Evolutionary conservation across 2,329 filamentous ascomycete genomes (phyloP), one percentile per base, ranked within the genome.

Genomic region (Lithohypha guttulata): DNA sequence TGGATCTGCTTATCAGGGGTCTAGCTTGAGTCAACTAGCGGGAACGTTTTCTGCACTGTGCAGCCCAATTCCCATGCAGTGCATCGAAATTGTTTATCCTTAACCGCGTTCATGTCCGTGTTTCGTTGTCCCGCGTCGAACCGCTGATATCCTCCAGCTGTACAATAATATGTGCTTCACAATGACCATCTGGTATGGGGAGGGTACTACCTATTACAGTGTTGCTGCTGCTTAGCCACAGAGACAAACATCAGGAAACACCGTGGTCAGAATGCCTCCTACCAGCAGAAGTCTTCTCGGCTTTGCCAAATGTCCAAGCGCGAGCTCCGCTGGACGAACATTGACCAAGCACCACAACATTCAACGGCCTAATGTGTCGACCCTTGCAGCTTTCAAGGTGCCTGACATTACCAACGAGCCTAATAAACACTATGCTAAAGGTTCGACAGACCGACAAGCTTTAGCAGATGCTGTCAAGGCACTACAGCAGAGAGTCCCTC

Each of bases 391-490:
- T 45, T 96, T 95, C 73, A 89, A 84, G 68, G 75, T 87, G 36
- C 91, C 91, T 34, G 78, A 78, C 47, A 76, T 95, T 53, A 69
- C 75, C 58, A 98, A 98, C 59, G 91, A 98, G 67, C 85, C 85
- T n/a, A 98, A 95, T 60, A 82, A 93, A 68, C 81, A 89, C 63
- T 98, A 94, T 59, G 71, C 71, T 47, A 91, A 91, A 60, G 84
- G 79, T 44, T 91, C 87, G 1, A 62, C 77, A 17, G 83, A 94
- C 57, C 75, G 89, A 45, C 73, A 80, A 53, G 79, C 77, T 48
- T 73, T 98, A 35, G 74, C 77, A 33, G 75, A 79, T 33, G 84
- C 87, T 13, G 63, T 95, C 18, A 74, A 81, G 51, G 66, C 68
- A 25, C 68, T 85, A 50, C 77, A 82, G 61, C 73, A 75, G 53